These are phyloP conservation scores for Coelastrella sp. DNA, from an alignment of 139 green algal genomes.

Conservation along the genomic window DNA sequence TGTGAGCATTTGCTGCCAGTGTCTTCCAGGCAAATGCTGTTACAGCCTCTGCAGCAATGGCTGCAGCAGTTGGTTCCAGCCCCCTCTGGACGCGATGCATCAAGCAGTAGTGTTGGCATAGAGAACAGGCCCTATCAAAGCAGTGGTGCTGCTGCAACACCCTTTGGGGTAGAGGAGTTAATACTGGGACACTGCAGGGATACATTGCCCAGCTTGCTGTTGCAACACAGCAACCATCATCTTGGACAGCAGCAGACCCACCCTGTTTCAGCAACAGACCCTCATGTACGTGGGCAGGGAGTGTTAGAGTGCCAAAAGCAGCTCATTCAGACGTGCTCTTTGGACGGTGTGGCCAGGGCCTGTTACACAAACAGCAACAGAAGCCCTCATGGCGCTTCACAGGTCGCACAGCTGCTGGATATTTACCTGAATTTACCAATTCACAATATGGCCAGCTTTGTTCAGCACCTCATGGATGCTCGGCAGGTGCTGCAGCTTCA, in stretches of 20 bases:
- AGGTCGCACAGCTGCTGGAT: not conserved
- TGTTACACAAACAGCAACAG: not conserved
- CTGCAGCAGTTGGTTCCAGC: not conserved
- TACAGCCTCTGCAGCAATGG: slow-evolving; percentile 18
- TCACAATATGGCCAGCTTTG: slow-evolving; percentile 2
- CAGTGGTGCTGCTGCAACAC: not conserved
- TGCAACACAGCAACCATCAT: not conserved
- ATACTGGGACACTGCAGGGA: slow-evolving; percentile 1
- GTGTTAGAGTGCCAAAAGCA: not conserved
- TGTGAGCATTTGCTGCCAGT: not conserved
- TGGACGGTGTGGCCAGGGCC: slow-evolving; percentile 3
- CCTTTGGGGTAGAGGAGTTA: slow-evolving; percentile 16
- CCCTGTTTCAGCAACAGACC: not conserved
- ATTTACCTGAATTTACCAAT: not conserved
- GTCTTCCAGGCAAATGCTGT: slow-evolving; percentile 1
- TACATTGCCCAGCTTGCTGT: slow-evolving; percentile 1
- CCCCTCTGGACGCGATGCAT: not conserved
- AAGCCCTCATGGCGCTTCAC: not conserved
- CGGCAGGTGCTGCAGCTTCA: not conserved
- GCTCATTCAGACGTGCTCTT: not conserved
- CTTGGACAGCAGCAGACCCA: not conserved
- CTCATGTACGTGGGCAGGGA: not conserved
- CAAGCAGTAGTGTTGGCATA: not conserved
- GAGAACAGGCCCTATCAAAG: too few species aligned
- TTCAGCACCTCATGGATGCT: not conserved